These are phyloP conservation scores for Calonectria hongkongensis DNA, from an alignment of 2,329 filamentous ascomycete genomes.

Conservation along the genomic window DNA sequence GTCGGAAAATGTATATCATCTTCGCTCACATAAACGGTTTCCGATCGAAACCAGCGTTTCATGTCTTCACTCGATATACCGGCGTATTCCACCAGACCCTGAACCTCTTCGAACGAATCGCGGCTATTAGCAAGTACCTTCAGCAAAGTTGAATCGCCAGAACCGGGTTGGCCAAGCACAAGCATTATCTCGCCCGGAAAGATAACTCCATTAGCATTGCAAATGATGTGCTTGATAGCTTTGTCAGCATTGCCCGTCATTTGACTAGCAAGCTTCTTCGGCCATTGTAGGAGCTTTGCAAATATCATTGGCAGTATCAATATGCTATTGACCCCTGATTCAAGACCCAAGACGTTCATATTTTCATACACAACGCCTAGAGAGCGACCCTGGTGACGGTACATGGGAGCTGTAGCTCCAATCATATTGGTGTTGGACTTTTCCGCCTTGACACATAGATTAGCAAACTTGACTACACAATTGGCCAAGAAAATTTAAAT, in stretches of 20 bases:
- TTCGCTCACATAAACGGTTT: not conserved
- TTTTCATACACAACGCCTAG: no score
- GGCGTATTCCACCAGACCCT: not conserved
- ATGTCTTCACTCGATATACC: not conserved
- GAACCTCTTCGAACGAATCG: not conserved
- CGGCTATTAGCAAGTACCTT: not conserved
- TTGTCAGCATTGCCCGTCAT: not conserved
- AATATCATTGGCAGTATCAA: no score
- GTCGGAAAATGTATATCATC: not conserved
- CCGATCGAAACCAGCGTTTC: not conserved
- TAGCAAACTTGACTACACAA: no score
- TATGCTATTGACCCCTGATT: no score
- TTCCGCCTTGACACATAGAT: no score
- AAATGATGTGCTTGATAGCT: not conserved
- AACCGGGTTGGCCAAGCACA: not conserved
- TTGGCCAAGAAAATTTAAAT: no score
- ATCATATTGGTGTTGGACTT: no score
- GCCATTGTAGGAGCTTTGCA: not conserved
- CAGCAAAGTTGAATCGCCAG: not conserved
- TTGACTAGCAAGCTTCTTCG: not conserved
- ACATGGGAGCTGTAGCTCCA: no score
- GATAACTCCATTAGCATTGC: not conserved
- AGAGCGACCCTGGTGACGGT: no score
- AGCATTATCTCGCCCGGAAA: not conserved
- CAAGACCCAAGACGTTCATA: no score